These are phyloP conservation scores for Athelia sp. DNA, from an alignment of 1,284 basidiomycete genomes.

Conservation along the genomic window DNA sequence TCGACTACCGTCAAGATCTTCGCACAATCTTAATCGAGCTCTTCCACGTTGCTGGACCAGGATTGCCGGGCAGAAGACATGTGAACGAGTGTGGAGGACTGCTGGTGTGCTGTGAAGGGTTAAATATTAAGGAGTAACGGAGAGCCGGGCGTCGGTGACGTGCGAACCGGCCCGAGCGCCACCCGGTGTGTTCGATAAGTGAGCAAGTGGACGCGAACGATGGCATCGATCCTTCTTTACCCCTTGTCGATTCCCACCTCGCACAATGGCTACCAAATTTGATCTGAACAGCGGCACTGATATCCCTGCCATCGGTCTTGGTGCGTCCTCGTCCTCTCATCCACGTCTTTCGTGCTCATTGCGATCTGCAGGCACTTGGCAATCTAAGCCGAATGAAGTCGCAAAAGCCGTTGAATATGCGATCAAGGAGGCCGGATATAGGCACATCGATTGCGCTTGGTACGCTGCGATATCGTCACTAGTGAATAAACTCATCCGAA, in stretches of 20 bases:
- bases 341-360: not conserved
- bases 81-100: too few species aligned
- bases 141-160: too few species aligned
- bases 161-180: too few species aligned
- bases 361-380: conserved; percentile 61
- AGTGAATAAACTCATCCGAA: conserved; percentile 26
- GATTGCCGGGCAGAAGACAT: too few species aligned
- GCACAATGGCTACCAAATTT: conserved; percentile 37
- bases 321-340: conserved; percentile 28
- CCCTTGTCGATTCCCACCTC: too few species aligned
- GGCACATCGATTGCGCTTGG: conserved; percentile 79
- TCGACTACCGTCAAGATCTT: too few species aligned
- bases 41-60: too few species aligned
- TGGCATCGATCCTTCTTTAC: not conserved
- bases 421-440: conserved; percentile 69
- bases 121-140: too few species aligned
- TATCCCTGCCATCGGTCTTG: conserved; percentile 73
- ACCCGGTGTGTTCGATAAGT: too few species aligned
- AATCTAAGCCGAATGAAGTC: conserved; percentile 71
- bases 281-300: conserved; percentile 64
- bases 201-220: too few species aligned
- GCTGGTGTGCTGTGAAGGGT: too few species aligned
- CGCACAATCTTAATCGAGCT: too few species aligned
- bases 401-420: conserved; percentile 66
- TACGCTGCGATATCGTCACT: conserved; percentile 27